These are phyloP conservation scores for Serendipita sp. DNA, from an alignment of 768 basidiomycete genomes.

Conservation along the genomic window DNA sequence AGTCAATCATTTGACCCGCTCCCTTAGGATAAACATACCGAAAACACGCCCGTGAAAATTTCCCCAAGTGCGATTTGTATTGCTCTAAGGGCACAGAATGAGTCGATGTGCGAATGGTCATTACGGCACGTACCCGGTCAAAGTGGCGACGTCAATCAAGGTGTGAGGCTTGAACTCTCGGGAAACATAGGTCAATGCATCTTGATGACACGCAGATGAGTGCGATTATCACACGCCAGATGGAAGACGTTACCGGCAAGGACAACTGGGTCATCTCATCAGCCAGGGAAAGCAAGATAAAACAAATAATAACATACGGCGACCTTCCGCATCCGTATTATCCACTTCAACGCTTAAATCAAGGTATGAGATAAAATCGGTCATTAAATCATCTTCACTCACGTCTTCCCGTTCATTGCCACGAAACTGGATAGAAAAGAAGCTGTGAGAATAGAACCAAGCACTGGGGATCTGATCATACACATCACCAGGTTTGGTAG, in stretches of 20 bases:
- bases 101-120: background rate
- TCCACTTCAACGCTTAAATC: conserved; percentile 45
- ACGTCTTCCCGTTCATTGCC: conserved; percentile 74
- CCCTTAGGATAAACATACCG: conserved; percentile 24
- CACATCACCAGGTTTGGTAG: conserved; percentile 72
- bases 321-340: conserved; percentile 76
- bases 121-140: conserved; percentile 43
- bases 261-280: conserved; percentile 23
- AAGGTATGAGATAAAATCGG: background rate
- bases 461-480: conserved; percentile 19
- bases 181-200: conserved; percentile 71
- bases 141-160: conserved; percentile 73
- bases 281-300: background rate
- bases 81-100: conserved; percentile 28
- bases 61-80: conserved; percentile 61
- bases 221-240: background rate
- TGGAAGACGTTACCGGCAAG: conserved; percentile 37
- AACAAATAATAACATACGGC: conserved; percentile 18
- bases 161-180: conserved; percentile 66
- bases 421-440: conserved; percentile 34
- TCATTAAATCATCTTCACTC: background rate
- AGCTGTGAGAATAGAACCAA: background rate
- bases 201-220: conserved; percentile 20
- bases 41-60: conserved; percentile 61
- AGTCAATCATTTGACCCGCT: background rate